A percentile compares a stretch with the other conserved stretches of the same genome.
Evolutionary conservation across 192 early-diverging fungal species (phyloP).

Genomic region (Coemansia sp.): DNA sequence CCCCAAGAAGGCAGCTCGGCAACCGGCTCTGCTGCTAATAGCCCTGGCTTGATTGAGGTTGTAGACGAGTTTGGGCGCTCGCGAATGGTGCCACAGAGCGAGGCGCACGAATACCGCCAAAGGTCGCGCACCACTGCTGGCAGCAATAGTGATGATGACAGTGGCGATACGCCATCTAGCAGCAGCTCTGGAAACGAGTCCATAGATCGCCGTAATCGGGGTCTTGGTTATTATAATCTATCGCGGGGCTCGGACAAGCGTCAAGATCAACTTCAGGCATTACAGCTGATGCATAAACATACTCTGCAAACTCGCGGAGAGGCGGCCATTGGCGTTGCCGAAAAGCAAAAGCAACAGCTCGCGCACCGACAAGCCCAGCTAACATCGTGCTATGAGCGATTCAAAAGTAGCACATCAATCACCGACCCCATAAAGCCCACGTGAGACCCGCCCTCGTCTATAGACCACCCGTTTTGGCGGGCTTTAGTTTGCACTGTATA

Average conservation of each 20-base stretch:
- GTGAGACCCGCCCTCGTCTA: not conserved
- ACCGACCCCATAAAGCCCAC: not conserved
- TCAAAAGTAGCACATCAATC: not conserved
- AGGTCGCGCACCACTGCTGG: not conserved
- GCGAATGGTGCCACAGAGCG: conserved; percentile 23
- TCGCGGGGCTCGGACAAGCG: conserved; percentile 19
- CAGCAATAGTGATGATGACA: conserved; percentile 7
- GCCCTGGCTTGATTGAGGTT: conserved; percentile 28
- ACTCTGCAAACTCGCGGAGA: conserved; percentile 12
- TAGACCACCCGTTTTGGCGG: not conserved
- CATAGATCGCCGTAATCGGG: conserved; percentile 7
- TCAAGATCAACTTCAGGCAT: conserved; percentile 20
- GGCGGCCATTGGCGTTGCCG: conserved; percentile 7
- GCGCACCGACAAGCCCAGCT: conserved; percentile 16
- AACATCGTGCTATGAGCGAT: not conserved
- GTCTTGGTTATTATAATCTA: conserved; percentile 24
- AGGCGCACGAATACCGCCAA: conserved; percentile 9
- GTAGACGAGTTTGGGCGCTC: conserved; percentile 50
- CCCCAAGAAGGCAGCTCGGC: not conserved
- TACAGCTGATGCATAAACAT: conserved; percentile 22
- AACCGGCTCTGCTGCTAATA: not conserved
- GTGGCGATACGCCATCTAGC: not conserved
- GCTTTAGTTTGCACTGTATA: not conserved
- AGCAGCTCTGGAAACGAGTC: not conserved
- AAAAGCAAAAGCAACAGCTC: conserved; percentile 18